A percentile compares a stretch with the other conserved stretches of the same genome.
phyloP scores from a whole-genome alignment of 192 early-diverging fungal species.

The Backusella luteola region DNA sequence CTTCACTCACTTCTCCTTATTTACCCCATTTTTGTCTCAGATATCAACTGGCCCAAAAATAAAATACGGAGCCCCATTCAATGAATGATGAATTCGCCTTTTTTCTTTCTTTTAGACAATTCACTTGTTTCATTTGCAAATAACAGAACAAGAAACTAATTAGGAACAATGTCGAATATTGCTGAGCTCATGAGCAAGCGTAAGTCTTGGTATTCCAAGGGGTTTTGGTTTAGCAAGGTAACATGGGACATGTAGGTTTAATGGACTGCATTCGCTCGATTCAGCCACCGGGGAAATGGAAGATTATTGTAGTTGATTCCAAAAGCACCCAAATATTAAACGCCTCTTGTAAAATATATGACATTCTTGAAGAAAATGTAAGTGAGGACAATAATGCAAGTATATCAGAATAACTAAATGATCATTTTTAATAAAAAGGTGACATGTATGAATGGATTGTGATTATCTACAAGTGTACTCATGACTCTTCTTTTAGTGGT shows the following conservation, averaged over 20 bases:
- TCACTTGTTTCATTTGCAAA: neutral
- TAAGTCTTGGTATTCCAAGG: neutral
- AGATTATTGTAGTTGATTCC: slow-evolving; percentile 79
- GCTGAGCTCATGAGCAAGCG: neutral
- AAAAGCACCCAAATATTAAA: slow-evolving; percentile 70
- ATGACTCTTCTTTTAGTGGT: slow-evolving; percentile 41
- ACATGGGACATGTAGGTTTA: slow-evolving; percentile 37
- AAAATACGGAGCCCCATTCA: no score
- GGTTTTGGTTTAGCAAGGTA: no score
- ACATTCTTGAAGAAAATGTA: slow-evolving; percentile 72
- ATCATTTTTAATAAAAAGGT: slow-evolving; percentile 8
- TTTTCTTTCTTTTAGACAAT: neutral
- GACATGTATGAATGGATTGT: slow-evolving; percentile 11
- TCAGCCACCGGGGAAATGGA: slow-evolving; percentile 75
- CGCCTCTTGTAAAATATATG: slow-evolving; percentile 72
- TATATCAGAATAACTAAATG: neutral
- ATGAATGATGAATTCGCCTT: neutral
- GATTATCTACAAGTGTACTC: neutral
- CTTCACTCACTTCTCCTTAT: no score
- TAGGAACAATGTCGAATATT: neutral
- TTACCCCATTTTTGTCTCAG: no score
- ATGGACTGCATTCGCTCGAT: slow-evolving; percentile 76
- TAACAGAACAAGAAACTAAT: neutral
- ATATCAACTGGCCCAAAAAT: no score
- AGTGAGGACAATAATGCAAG: slow-evolving; percentile 1